Evolutionary conservation across 306 rosid genomes (phyloP).

Genomic region (Rosa multiflora): DNA sequence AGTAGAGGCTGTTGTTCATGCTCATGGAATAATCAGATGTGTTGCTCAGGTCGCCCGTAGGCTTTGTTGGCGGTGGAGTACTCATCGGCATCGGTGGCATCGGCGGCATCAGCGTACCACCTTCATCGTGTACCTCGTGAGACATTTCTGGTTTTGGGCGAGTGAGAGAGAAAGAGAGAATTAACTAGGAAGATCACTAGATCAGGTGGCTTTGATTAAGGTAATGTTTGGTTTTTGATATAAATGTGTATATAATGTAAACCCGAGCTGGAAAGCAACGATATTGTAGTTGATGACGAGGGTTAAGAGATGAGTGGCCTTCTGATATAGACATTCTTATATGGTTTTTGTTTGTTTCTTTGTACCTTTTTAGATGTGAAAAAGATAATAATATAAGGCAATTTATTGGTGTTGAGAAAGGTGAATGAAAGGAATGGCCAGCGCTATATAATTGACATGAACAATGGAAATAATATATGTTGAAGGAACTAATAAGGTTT

Average conservation of each 20-base stretch:
- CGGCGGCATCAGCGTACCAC: conserved; percentile 18
- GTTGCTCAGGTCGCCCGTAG: conserved; percentile 33
- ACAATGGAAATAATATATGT: neutral
- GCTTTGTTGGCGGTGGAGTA: neutral
- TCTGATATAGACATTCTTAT: neutral
- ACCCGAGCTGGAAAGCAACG: conserved; percentile 23
- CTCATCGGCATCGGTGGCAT: neutral
- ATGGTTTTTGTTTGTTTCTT: conserved; percentile 3
- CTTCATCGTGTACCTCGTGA: neutral
- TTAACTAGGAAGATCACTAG: neutral
- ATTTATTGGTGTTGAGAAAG: neutral
- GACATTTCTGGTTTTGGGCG: neutral
- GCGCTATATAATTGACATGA: neutral
- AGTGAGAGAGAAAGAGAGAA: neutral
- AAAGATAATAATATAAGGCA: neutral
- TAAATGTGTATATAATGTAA: neutral
- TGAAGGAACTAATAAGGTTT: neutral
- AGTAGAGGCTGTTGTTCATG: conserved; percentile 49
- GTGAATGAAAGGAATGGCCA: neutral
- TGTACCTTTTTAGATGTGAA: neutral
- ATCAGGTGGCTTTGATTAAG: neutral
- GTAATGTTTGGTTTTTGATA: neutral
- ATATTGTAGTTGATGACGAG: neutral
- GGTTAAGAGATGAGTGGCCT: neutral
- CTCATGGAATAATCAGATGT: conserved; percentile 29